These are phyloP conservation scores for Przewalskia tangutica DNA, from an alignment of 257 asterid genomes.

Conservation along the genomic window DNA sequence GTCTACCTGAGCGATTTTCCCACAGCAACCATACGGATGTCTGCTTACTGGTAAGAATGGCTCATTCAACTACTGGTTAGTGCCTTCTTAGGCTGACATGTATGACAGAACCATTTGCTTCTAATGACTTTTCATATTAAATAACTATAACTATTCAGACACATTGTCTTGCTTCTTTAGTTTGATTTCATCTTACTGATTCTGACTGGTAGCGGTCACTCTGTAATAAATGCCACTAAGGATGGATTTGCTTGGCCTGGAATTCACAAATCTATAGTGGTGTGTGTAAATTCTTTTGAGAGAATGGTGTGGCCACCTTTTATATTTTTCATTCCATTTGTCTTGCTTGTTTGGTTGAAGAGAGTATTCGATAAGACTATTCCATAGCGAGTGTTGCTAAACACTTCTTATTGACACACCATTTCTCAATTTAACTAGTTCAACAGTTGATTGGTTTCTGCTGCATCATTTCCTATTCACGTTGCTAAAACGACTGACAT, in stretches of 20 bases:
- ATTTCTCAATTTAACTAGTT: background rate
- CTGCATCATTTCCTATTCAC: background rate
- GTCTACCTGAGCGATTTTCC: constrained; percentile 65
- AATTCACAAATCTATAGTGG: background rate
- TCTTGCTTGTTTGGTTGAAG: background rate
- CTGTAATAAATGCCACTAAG: background rate
- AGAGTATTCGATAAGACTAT: background rate
- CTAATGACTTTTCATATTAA: background rate
- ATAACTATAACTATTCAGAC: background rate
- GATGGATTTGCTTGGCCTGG: background rate
- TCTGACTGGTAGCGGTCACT: background rate
- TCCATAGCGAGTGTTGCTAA: background rate
- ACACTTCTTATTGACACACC: background rate
- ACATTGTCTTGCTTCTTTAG: background rate
- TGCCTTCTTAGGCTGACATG: constrained; percentile 1
- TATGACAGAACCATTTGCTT: background rate
- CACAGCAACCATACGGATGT: constrained; percentile 52
- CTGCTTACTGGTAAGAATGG: constrained; percentile 54
- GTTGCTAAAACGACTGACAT: background rate
- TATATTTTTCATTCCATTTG: background rate
- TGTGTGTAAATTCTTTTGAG: background rate
- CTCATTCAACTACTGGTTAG: background rate
- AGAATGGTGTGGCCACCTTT: background rate
- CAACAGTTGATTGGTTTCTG: background rate
- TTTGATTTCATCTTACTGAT: constrained; percentile 4